These are phyloP conservation scores for Candida sphagnicola DNA, from an alignment of 805 yeast genomes.

Conservation along the genomic window DNA sequence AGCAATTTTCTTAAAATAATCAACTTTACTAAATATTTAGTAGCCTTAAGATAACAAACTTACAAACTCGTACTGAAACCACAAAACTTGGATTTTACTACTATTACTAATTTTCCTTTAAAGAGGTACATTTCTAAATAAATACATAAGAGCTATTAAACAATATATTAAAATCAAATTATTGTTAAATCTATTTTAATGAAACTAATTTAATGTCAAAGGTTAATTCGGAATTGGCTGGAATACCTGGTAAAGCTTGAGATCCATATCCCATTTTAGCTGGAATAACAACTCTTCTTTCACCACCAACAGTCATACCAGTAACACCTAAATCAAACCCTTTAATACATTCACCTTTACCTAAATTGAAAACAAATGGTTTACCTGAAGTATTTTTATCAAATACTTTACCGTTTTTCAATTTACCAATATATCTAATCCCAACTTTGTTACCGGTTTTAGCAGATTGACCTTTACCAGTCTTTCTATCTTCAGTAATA, in stretches of 20 bases:
- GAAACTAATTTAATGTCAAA: slow-evolving; percentile 93
- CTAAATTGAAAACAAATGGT: slow-evolving; percentile 87
- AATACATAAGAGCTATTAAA: no score
- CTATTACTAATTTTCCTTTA: not conserved
- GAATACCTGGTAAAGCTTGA: slow-evolving; percentile 92
- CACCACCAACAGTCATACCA: slow-evolving; percentile 98
- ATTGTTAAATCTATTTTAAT: slow-evolving; percentile 74
- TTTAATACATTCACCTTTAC: slow-evolving; percentile 97
- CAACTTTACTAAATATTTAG: no score
- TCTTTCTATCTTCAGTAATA: slow-evolving; percentile 84
- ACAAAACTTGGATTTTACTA: no score
- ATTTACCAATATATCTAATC: slow-evolving; percentile 96
- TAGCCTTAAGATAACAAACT: no score
- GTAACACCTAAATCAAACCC: slow-evolving; percentile 99
- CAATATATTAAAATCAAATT: no score
- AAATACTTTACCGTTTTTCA: slow-evolving; percentile 92
- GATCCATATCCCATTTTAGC: slow-evolving; percentile 96
- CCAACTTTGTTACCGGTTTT: slow-evolving; percentile 89
- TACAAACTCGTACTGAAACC: no score
- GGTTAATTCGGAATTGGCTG: slow-evolving; percentile 94
- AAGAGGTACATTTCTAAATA: no score
- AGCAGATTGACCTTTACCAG: slow-evolving; percentile 85
- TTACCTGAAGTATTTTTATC: slow-evolving; percentile 97
- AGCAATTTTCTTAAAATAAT: no score
- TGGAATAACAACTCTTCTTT: slow-evolving; percentile 95